Base-by-base conservation (phyloP, 1,284 basidiomycete genomes). In the Moniliella sp. region DNA sequence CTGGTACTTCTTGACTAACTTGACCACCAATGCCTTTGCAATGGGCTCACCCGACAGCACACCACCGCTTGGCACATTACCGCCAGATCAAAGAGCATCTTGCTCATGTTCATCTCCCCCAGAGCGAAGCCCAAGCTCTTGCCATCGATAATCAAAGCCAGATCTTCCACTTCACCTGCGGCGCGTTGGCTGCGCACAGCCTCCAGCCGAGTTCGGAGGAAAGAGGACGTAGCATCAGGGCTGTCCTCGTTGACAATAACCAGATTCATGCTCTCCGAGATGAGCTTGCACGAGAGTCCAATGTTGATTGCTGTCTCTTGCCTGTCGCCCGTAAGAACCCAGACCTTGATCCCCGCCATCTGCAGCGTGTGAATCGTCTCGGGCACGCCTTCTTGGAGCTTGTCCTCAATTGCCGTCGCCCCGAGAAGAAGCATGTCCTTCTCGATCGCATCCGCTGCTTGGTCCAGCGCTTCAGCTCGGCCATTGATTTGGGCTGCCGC, bases 291-390 rank as follows among this genome's bases (percentile, higher is more conserved):
- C 1, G 82, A 86, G 69, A 97, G 75, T 31, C 91, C 91, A 43
- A 99, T 97, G 54, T 97, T 97, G 65, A 97, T 94, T 9, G 91
- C 91, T 2, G 91, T 99, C 64, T 99, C 91, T 65, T 97, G 88
- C 40, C 88, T 68, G 62, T 99, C 91, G 2, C 91, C 91, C 1
- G 91, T 97, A 30, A 97, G 65, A 7, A 99, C 84, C 91, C 91
- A 99, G 21, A 97, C 76, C 69, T 94, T 94, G 65, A 99, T 94
- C 0, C 91, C 91, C 16, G 88, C 88, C 69, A 78, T 81, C 56
- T 97, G 91, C 25, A 99, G 63, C 1, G 84, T 94, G 57, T 94
- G 84, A 37, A 99, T 97, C 2, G 91, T 77, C 51, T 97, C 91
- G 0, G 91, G 91, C 0, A 99, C 91, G 27, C 91, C 91, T 34